Evolutionary conservation across 768 basidiomycete species (phyloP).

Genomic region (Dioszegia hungarica): DNA sequence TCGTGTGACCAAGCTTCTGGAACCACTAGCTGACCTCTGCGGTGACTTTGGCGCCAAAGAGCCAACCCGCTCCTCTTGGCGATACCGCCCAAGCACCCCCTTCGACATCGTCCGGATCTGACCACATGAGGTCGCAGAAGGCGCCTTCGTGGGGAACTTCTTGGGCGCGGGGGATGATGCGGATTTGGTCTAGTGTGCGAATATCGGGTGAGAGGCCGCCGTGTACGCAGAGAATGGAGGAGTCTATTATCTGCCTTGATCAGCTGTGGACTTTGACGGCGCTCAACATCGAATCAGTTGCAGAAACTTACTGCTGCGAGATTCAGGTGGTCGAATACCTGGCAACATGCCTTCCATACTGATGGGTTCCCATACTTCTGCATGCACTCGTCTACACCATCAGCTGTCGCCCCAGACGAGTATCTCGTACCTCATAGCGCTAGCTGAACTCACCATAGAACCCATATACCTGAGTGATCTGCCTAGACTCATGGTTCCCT

Average conservation of each 20-base stretch:
- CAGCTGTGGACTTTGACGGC: no score
- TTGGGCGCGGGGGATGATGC: constrained; percentile 66
- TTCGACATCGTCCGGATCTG: constrained; percentile 90
- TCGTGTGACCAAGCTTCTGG: not conserved
- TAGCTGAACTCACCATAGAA: constrained; percentile 78
- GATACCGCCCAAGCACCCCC: constrained; percentile 81
- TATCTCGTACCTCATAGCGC: no score
- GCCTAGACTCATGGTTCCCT: constrained; percentile 97
- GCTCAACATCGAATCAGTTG: not conserved
- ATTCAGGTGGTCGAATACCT: constrained; percentile 91
- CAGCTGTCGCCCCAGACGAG: not conserved
- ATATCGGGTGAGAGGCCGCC: constrained; percentile 96
- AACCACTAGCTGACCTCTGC: constrained; percentile 58
- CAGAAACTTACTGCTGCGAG: constrained; percentile 72
- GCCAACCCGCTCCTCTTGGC: constrained; percentile 92
- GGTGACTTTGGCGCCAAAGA: constrained; percentile 82
- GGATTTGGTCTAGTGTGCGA: constrained; percentile 86
- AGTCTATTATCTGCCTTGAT: constrained; percentile 77
- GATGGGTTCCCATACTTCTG: constrained; percentile 93
- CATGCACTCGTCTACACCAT: constrained; percentile 75
- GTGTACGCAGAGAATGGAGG: constrained; percentile 85
- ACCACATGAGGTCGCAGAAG: constrained; percentile 85
- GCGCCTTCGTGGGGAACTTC: constrained; percentile 54
- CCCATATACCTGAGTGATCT: constrained; percentile 99
- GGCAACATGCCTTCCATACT: constrained; percentile 96